Percentiles rank a stretch among this genome's conserved stretches.
These are phyloP conservation scores for Thielaviopsis punctulata DNA, from an alignment of 2,329 filamentous ascomycete genomes.

Conservation along the genomic window DNA sequence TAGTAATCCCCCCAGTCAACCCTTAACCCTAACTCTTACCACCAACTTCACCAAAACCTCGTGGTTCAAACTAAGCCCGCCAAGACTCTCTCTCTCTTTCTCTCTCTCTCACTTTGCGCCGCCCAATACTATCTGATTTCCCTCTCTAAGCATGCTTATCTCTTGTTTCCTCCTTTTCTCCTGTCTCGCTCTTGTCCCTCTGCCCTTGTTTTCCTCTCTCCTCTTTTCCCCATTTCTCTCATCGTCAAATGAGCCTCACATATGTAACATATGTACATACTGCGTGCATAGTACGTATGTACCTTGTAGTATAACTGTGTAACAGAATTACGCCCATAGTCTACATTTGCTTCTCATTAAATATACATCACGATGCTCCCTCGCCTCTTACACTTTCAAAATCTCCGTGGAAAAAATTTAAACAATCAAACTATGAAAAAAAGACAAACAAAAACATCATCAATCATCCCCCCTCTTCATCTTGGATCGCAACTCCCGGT, in stretches of 20 bases:
- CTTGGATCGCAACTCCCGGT: constrained; percentile 49
- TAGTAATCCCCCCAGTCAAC: no score
- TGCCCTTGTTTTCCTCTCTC: not conserved
- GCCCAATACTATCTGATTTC: not conserved
- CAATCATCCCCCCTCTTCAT: constrained; percentile 26
- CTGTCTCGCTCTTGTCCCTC: not conserved
- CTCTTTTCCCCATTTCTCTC: not conserved
- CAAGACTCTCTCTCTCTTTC: not conserved
- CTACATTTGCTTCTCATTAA: no score
- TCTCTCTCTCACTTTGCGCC: not conserved
- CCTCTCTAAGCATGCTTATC: not conserved
- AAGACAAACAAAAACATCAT: not conserved
- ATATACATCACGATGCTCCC: no score
- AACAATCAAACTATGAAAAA: not conserved
- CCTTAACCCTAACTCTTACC: no score
- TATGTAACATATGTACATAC: no score
- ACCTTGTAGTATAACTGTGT: no score
- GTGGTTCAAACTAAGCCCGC: no score
- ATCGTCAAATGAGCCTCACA: not conserved
- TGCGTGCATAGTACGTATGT: no score
- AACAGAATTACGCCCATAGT: no score
- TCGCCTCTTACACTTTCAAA: no score
- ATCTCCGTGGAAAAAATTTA: not conserved
- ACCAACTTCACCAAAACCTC: no score
- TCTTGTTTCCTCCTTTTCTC: not conserved